Base-by-base conservation (phyloP, 169 alveolate genomes). In the Amoebophrya sp. region DNA sequence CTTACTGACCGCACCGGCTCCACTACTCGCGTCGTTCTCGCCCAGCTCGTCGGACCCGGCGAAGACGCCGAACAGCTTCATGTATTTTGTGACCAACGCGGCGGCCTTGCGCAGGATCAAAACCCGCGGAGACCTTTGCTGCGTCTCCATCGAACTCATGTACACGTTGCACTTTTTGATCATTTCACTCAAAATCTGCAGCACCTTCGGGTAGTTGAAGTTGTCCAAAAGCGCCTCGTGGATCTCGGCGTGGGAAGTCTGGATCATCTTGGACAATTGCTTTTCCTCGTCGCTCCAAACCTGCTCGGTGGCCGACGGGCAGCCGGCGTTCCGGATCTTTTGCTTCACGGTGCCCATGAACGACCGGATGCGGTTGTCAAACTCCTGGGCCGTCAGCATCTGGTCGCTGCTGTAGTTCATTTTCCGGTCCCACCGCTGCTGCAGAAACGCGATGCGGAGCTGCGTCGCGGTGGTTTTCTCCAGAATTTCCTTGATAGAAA, bases 401-500 rank as follows among this genome's bases (percentile, higher is more conserved):
- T 66, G 83, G 38, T 66, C 83, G 29, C 39, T 18, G 35, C 35
- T 12, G 32, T 66, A 66, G 32, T 25, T 18, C 83, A 66, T 66
- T 25, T 66, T 66, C 35, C 39, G 38, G 83, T 66, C 39, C 83
- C 83, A 66, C 83, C 35, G 12, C 83, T 66, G 83, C 83, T 66
- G 83, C 83, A 66, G 83, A 25, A 66, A 66, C 10, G 83, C 83
- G 29, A 66, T 66, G 7, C 83, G 83, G 12, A 66, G 29, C 83
- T 66, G 83, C 83, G 83, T 66, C 32, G 96, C 92, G n/a, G 92
- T 93, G 92, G 93, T 95, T 40, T 93, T 93, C 91, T 95, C 93
- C 35, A 96, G 94, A 55, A 95, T 91, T 90, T 98, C 97, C 94
- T 97, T 97, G 91, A 99, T 98, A 0, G 99, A 97, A 47, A 97